These are phyloP conservation scores for Diaporthe batatas DNA, from an alignment of 2,329 filamentous ascomycete genomes.

Conservation along the genomic window DNA sequence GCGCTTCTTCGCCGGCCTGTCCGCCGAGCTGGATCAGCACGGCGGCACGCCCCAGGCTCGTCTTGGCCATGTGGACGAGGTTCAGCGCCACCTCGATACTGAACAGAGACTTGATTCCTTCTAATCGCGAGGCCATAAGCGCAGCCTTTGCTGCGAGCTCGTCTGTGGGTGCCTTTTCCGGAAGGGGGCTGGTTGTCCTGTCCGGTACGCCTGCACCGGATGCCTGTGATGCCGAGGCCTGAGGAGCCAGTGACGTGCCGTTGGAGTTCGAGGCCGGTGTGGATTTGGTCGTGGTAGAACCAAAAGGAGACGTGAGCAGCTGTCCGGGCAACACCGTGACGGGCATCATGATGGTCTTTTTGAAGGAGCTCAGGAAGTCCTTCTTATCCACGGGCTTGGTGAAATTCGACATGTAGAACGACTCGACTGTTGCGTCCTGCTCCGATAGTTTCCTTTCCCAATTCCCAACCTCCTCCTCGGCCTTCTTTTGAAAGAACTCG, in stretches of 20 bases:
- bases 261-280: constrained; percentile 44
- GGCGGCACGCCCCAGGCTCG: constrained; percentile 86
- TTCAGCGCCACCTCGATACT: constrained; percentile 95
- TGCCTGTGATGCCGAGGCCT: constrained; percentile 63
- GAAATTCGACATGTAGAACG: constrained; percentile 95
- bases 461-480: constrained; percentile 80
- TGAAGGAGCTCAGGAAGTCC: constrained; percentile 96
- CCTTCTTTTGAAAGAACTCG: constrained; percentile 83
- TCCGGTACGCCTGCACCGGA: constrained; percentile 58
- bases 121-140: constrained; percentile 92
- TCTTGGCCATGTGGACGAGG: constrained; percentile 89
- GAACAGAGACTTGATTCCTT: constrained; percentile 95
- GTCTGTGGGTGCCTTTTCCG: constrained; percentile 81
- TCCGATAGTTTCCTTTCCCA: constrained; percentile 96
- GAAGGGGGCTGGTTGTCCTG: constrained; percentile 59
- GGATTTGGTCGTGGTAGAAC: constrained; percentile 55
- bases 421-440: constrained; percentile 90
- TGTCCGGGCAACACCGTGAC: constrained; percentile 86
- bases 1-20: constrained; percentile 84
- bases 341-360: constrained; percentile 99
- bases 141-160: constrained; percentile 98
- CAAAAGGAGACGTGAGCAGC: constrained; percentile 70
- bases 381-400: constrained; percentile 96
- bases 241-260: constrained; percentile 51
- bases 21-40: constrained; percentile 86